Evolutionary conservation across 768 basidiomycete species (phyloP).

Genomic region (Amanita thiersii): DNA sequence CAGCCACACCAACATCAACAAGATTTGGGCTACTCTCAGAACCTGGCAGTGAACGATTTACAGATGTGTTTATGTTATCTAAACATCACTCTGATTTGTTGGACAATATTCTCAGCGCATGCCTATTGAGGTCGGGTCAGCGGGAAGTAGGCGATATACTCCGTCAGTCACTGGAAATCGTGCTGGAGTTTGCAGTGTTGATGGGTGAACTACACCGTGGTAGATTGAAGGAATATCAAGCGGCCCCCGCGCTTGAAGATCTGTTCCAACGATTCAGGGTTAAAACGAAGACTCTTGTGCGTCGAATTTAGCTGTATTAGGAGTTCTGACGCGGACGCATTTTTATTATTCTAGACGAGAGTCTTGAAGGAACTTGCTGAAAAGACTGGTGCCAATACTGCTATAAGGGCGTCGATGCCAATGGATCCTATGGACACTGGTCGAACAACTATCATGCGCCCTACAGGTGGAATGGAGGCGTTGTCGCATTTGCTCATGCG

Average conservation of each 20-base stretch:
- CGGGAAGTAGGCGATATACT: conserved; percentile 57
- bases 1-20: conserved; percentile 2
- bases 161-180: conserved; percentile 50
- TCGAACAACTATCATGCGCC: conserved; percentile 17
- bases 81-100: conserved; percentile 59
- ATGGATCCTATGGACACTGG: neutral
- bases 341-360: conserved; percentile 32
- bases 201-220: conserved; percentile 51
- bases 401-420: conserved; percentile 14
- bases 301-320: no score
- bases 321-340: conserved; percentile 1
- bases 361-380: conserved; percentile 50
- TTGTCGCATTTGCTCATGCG: conserved; percentile 47
- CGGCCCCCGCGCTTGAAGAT: conserved; percentile 46
- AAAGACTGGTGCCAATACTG: conserved; percentile 25
- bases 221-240: conserved; percentile 55
- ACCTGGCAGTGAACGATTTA: conserved; percentile 23
- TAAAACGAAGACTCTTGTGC: conserved; percentile 52
- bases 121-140: conserved; percentile 64
- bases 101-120: conserved; percentile 71
- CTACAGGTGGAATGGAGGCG: conserved; percentile 45
- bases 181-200: conserved; percentile 61
- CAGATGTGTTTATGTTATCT: conserved; percentile 70
- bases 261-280: conserved; percentile 44
- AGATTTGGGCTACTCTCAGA: conserved; percentile 1